Evolutionary conservation across 1,139 yeast genomes (phyloP).

Genomic region (Lodderomyces metapsilosis): DNA sequence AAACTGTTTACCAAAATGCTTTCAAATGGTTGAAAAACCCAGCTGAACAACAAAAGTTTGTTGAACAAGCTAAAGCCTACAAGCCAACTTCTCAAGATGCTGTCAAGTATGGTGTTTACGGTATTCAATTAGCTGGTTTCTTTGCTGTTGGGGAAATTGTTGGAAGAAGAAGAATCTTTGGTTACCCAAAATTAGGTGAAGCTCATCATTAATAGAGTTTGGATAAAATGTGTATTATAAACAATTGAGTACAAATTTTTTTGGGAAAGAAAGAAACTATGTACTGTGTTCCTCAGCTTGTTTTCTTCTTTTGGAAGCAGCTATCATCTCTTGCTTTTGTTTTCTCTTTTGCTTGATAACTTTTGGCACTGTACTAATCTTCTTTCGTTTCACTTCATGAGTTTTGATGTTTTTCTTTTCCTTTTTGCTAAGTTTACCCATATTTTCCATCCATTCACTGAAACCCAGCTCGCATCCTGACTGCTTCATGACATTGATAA

Average conservation of each 20-base stretch:
- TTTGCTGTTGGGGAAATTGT: conserved; percentile 94
- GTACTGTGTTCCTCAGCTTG: conserved; percentile 15
- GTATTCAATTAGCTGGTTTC: conserved; percentile 84
- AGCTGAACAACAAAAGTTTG: conserved; percentile 48
- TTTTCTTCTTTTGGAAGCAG: conserved; percentile 71
- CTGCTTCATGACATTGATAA: conserved; percentile 91
- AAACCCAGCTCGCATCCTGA: conserved; percentile 70
- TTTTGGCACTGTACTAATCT: conserved; percentile 85
- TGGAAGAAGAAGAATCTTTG: conserved; percentile 92
- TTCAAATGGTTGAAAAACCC: conserved; percentile 39
- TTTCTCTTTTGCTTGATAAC: conserved; percentile 63
- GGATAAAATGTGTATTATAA: neutral
- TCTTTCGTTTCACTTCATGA: conserved; percentile 62
- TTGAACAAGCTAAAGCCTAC: conserved; percentile 42
- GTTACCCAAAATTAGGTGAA: conserved; percentile 60
- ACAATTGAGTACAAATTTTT: neutral
- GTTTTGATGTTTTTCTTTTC: conserved; percentile 65
- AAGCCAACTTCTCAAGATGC: conserved; percentile 56
- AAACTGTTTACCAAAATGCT: conserved; percentile 63
- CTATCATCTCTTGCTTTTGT: conserved; percentile 69
- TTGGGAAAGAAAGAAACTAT: conserved; percentile 4
- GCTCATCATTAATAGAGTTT: conserved; percentile 22
- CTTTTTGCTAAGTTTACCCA: conserved; percentile 66
- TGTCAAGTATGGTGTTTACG: conserved; percentile 70
- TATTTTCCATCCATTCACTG: conserved; percentile 78